phyloP scores from a whole-genome alignment of 805 yeast genomes.

The Metschnikowia similis region DNA sequence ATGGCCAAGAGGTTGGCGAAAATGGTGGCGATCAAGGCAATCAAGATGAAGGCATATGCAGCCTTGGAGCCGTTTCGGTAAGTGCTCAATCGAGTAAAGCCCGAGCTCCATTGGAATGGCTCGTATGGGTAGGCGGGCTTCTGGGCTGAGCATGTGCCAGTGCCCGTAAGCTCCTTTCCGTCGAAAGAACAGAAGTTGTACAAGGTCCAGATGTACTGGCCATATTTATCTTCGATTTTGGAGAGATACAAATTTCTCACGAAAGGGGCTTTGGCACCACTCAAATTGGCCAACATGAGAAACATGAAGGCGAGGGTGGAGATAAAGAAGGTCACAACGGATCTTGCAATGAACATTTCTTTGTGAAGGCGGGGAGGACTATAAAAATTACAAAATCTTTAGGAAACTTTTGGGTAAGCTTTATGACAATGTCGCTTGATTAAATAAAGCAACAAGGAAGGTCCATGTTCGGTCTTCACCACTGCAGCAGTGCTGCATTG shows the following conservation, averaged over 20 bases:
- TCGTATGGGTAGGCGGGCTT: conserved; percentile 11
- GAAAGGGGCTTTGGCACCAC: conserved; percentile 12
- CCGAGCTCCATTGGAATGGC: conserved; percentile 12
- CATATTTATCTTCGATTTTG: conserved; percentile 5
- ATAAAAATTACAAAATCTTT: no score
- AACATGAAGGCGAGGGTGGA: conserved; percentile 13
- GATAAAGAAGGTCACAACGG: conserved; percentile 10
- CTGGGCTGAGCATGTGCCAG: conserved; percentile 8
- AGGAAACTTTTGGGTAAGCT: neutral
- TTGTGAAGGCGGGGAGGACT: neutral
- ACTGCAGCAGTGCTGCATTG: conserved; percentile 1
- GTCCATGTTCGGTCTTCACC: conserved; percentile 3
- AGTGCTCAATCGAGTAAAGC: conserved; percentile 1
- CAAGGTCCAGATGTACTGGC: conserved; percentile 12
- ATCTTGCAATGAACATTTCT: conserved; percentile 7
- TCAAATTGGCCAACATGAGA: conserved; percentile 12
- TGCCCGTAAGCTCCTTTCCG: conserved; percentile 7
- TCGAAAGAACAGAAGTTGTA: conserved; percentile 10
- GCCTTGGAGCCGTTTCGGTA: conserved; percentile 9
- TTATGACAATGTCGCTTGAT: neutral
- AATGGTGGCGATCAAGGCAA: conserved; percentile 6
- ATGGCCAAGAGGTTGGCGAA: conserved; percentile 4
- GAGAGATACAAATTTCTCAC: conserved; percentile 11
- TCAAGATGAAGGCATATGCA: conserved; percentile 7
- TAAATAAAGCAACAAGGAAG: neutral